These are phyloP conservation scores for Vaccinium vitisidaea DNA, from an alignment of 148 eudicot species.

Conservation along the genomic window DNA sequence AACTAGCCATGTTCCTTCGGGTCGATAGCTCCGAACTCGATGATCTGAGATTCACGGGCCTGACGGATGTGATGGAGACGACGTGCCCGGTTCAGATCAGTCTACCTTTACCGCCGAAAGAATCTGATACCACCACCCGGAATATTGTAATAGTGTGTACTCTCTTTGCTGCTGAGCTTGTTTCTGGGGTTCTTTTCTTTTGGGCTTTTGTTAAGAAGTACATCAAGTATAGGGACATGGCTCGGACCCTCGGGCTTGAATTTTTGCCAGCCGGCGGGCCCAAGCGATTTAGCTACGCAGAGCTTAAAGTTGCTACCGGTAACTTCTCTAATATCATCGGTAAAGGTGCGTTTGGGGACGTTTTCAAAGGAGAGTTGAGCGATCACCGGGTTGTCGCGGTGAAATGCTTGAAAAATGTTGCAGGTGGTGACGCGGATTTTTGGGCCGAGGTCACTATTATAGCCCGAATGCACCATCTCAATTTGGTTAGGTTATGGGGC, in stretches of 20 bases:
- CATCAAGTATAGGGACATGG: constrained; percentile 86
- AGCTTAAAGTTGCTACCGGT: constrained; percentile 59
- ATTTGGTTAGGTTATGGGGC: constrained; percentile 84
- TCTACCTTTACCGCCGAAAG: constrained; percentile 54
- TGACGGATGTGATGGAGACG: constrained; percentile 58
- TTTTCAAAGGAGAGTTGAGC: constrained; percentile 60
- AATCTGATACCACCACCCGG: constrained; percentile 47
- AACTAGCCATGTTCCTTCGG: constrained; percentile 46
- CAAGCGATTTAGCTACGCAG: constrained; percentile 54
- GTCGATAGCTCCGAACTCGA: constrained; percentile 50
- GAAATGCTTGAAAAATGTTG: constrained; percentile 57
- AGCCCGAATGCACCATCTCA: constrained; percentile 92
- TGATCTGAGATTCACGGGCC: constrained; percentile 48
- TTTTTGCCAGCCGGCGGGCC: constrained; percentile 72
- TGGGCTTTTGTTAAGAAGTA: constrained; percentile 78
- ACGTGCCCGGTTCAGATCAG: constrained; percentile 54
- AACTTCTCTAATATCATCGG: constrained; percentile 63
- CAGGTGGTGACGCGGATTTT: constrained; percentile 71
- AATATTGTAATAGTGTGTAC: constrained; percentile 54
- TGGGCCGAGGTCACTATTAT: constrained; percentile 92
- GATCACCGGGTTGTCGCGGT: constrained; percentile 75
- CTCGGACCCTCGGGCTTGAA: constrained; percentile 76
- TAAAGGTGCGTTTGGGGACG: constrained; percentile 75
- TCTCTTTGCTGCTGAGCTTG: constrained; percentile 62
- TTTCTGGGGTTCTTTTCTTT: constrained; percentile 57